A percentile compares a stretch with the other conserved stretches of the same genome.
Conservation (phyloP, 768 basidiomycete species). For the Tephrocybe sp. region DNA sequence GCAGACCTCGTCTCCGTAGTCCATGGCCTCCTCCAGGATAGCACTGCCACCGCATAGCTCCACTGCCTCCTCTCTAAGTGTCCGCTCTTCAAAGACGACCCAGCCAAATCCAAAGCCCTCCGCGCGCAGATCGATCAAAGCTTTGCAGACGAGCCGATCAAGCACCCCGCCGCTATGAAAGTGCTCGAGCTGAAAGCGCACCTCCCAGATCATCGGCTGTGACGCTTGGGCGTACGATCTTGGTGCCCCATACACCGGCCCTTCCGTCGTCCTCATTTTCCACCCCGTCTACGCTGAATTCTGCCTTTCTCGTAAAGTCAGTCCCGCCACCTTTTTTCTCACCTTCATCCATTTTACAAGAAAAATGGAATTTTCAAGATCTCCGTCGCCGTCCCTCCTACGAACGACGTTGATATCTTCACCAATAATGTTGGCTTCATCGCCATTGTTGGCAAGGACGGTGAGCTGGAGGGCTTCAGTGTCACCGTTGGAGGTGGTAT, state of each 20-base stretch:
- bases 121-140: slow-evolving; percentile 56
- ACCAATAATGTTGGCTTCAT: slow-evolving; percentile 97
- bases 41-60: slow-evolving; percentile 41
- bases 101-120: slow-evolving; percentile 54
- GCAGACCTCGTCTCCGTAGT: no score
- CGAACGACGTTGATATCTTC: slow-evolving; percentile 95
- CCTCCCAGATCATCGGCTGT: no score
- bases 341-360: background rate
- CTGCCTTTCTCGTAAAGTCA: slow-evolving; percentile 93
- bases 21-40: slow-evolving; percentile 60
- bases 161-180: slow-evolving; percentile 48
- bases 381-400: no score
- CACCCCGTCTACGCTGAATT: slow-evolving; percentile 96
- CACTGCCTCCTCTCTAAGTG: slow-evolving; percentile 84
- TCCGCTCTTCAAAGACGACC: slow-evolving; percentile 75
- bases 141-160: no score
- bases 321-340: slow-evolving; percentile 16
- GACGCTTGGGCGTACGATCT: slow-evolving; percentile 99
- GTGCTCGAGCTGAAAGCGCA: slow-evolving; percentile 60
- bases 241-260: slow-evolving; percentile 89
- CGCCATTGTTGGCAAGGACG: slow-evolving; percentile 83
- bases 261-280: no score
- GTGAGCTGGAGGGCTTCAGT: no score
- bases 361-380: no score
- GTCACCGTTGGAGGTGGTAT: no score